These are phyloP conservation scores for Porphyridium purpureum DNA, from an alignment of 23 red algal genomes.

Conservation along the genomic window DNA sequence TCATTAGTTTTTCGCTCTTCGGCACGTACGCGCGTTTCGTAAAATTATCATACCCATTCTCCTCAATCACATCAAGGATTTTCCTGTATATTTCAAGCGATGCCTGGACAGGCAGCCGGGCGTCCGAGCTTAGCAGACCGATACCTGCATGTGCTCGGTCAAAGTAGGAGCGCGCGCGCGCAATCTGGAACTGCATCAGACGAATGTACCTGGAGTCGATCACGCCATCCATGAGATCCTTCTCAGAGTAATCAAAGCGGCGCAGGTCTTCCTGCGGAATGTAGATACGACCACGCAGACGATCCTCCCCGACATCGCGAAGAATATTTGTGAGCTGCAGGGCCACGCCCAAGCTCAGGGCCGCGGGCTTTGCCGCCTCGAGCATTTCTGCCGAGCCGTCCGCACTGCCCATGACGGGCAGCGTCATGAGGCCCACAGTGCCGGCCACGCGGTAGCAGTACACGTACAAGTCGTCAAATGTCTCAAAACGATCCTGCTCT, in stretches of 20 bases:
- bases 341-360: constrained; percentile 67
- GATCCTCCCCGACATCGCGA: constrained; percentile 88
- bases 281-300: constrained; percentile 85
- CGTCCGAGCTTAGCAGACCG: constrained; percentile 33
- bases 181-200: constrained; percentile 93
- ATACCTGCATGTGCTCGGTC: constrained; percentile 56
- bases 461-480: constrained; percentile 80
- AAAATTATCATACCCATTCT: constrained; percentile 94
- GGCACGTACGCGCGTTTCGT: constrained; percentile 59
- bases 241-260: constrained; percentile 59
- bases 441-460: constrained; percentile 99
- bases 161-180: constrained; percentile 65
- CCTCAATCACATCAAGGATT: constrained; percentile 78
- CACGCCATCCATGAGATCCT: constrained; percentile 69
- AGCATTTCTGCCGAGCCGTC: constrained; percentile 19
- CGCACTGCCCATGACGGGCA: constrained; percentile 67
- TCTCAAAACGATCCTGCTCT: constrained; percentile 56
- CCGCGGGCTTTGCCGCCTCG: constrained; percentile 47
- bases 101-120: constrained; percentile 70
- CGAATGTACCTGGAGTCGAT: constrained; percentile 53
- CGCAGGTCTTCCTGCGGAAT: constrained; percentile 75
- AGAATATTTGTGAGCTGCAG: constrained; percentile 94
- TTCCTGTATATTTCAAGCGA: constrained; percentile 87
- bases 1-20: constrained; percentile 51
- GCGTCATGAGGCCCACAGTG: constrained; percentile 92